Evolutionary conservation across 352 stramenopile species (phyloP).

Genomic region (Phytophthora ramorum): DNA sequence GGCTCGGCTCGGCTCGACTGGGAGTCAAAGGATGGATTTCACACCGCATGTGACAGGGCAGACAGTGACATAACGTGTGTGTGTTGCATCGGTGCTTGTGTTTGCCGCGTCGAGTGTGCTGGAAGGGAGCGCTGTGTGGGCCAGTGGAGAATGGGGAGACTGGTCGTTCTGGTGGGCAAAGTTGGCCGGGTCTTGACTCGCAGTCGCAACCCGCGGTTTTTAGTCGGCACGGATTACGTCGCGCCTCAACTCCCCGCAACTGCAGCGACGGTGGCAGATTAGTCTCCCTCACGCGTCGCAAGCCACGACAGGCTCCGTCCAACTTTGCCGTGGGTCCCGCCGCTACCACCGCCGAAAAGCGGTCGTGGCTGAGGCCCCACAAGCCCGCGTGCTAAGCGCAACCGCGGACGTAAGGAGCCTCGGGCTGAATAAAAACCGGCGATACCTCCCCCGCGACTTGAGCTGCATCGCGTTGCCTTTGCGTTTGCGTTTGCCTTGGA

Average conservation of each 20-base stretch:
- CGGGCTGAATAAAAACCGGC: conserved; percentile 2
- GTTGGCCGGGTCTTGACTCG: background rate
- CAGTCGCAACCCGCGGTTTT: background rate
- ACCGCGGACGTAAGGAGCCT: background rate
- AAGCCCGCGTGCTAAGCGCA: background rate
- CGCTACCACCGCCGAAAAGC: conserved; percentile 3
- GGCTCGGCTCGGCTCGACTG: conserved; percentile 5
- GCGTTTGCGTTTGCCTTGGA: no score
- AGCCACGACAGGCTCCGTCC: background rate
- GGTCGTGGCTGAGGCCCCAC: no score
- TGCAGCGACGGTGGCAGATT: background rate
- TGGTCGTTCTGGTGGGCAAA: background rate
- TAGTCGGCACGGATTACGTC: background rate
- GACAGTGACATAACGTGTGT: background rate
- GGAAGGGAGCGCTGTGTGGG: background rate
- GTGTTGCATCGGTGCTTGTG: background rate
- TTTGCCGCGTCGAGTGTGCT: background rate
- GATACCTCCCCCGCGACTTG: background rate
- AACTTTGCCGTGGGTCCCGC: background rate
- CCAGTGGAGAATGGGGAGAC: background rate
- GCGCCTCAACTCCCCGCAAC: background rate
- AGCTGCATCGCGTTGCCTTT: no score
- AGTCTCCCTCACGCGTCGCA: background rate
- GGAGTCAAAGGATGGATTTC: background rate
- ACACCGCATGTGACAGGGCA: background rate